Conservation (phyloP, 345 rosid species). For the Microcos paniculata region DNA sequence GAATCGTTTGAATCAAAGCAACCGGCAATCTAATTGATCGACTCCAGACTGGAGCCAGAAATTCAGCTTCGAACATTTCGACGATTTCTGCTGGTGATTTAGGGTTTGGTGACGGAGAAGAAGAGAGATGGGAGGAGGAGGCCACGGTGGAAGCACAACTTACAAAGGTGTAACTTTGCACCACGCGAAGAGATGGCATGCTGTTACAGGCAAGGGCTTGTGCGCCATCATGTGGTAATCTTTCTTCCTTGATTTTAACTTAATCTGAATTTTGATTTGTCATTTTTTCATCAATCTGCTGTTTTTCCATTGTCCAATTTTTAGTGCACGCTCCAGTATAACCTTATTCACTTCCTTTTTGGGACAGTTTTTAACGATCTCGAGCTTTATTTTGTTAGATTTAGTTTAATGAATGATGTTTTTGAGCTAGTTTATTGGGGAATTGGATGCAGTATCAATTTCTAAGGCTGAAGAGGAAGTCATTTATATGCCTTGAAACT, state of each 20-base stretch:
- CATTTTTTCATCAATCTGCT: not conserved
- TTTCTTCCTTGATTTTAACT: not conserved
- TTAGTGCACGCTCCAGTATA: not conserved
- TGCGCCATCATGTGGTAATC: slow-evolving; percentile 86
- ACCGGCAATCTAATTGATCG: not conserved
- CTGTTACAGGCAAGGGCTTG: slow-evolving; percentile 82
- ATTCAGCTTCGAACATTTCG: slow-evolving; percentile 9
- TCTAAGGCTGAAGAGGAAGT: not conserved
- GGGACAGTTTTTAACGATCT: no score
- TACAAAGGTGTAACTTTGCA: slow-evolving; percentile 78
- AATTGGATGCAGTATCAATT: not conserved
- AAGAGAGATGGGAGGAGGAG: slow-evolving; percentile 63
- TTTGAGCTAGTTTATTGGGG: not conserved
- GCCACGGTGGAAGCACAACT: slow-evolving; percentile 62
- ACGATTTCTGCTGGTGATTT: slow-evolving; percentile 11
- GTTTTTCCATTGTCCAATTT: not conserved
- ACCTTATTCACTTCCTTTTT: not conserved
- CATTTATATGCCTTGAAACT: not conserved
- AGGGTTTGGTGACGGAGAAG: slow-evolving; percentile 30
- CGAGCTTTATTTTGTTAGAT: not conserved
- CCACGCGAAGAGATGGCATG: slow-evolving; percentile 84
- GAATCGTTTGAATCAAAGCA: not conserved
- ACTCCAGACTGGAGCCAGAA: not conserved
- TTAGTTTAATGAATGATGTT: not conserved
- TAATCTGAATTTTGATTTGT: not conserved